Percentiles rank a stretch among this genome's conserved stretches.
These are phyloP conservation scores for Sporisorium iseilematis-ciliati DNA, from an alignment of 1,284 basidiomycete genomes.

Conservation along the genomic window DNA sequence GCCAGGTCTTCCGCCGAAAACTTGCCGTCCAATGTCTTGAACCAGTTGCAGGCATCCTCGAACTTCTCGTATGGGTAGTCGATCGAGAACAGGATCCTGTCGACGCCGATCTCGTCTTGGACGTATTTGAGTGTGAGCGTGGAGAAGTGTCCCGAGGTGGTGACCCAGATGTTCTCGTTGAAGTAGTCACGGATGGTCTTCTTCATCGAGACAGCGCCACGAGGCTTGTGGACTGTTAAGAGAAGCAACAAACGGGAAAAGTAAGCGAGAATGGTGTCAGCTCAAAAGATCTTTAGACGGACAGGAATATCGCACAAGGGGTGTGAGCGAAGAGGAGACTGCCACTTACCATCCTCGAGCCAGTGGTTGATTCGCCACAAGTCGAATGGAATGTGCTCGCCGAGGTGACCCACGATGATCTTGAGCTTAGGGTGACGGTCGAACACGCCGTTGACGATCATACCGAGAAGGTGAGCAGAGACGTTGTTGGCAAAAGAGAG, in stretches of 20 bases:
- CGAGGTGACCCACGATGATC: constrained; percentile 70
- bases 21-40: constrained; percentile 46
- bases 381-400: constrained; percentile 69
- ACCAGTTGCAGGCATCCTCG: constrained; percentile 68
- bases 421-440: constrained; percentile 70
- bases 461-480: constrained; percentile 66
- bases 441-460: constrained; percentile 70
- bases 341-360: constrained; percentile 62
- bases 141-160: constrained; percentile 61
- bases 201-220: constrained; percentile 55
- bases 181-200: constrained; percentile 59
- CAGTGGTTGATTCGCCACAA: constrained; percentile 70
- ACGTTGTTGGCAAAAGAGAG: constrained; percentile 69
- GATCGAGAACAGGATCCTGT: constrained; percentile 69
- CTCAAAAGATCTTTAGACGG: too few relatives aligned
- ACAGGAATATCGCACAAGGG: not conserved
- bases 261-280: not conserved
- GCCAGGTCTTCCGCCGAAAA: constrained; percentile 40
- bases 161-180: constrained; percentile 66
- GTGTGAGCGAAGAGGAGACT: not conserved
- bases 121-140: constrained; percentile 60
- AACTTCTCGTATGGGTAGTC: constrained; percentile 70
- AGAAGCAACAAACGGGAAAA: not conserved
- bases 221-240: constrained; percentile 55
- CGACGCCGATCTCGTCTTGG: constrained; percentile 61